Evolutionary conservation across 345 rosid genomes (phyloP).

Genomic region (Acer yangbiense): DNA sequence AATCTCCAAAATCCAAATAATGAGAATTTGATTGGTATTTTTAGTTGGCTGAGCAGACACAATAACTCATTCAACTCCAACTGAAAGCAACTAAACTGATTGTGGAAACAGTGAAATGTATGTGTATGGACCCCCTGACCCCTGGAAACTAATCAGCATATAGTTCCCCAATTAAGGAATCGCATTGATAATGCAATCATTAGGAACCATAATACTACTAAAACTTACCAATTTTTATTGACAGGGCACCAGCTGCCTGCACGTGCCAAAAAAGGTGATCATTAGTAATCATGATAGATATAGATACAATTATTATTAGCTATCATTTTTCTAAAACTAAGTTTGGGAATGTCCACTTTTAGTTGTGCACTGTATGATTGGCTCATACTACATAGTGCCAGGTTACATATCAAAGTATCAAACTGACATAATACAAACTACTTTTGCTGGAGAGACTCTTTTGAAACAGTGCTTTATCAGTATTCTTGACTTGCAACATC

Average conservation of each 20-base stretch:
- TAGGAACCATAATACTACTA: conserved; percentile 9
- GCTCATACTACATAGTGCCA: neutral
- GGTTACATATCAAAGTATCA: neutral
- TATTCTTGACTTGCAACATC: neutral
- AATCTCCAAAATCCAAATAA: neutral
- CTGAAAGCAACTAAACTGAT: neutral
- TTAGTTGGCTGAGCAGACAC: neutral
- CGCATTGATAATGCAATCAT: conserved; percentile 9
- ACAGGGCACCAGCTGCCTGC: conserved; percentile 97
- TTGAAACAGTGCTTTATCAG: neutral
- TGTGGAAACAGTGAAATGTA: neutral
- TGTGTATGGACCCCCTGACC: neutral
- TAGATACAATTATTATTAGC: neutral
- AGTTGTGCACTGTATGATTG: neutral
- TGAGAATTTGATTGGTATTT: neutral
- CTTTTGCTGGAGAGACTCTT: neutral
- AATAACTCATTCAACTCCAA: neutral
- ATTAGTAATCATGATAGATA: neutral
- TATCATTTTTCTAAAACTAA: neutral
- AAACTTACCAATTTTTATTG: conserved; percentile 89
- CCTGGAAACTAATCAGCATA: neutral
- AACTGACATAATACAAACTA: neutral
- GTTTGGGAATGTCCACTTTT: neutral
- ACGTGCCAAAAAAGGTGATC: conserved; percentile 5
- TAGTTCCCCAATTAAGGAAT: neutral